Percentiles rank a stretch among this genome's conserved stretches.
These are phyloP conservation scores for Boletus sensibilis DNA, from an alignment of 768 basidiomycete genomes.

Conservation along the genomic window DNA sequence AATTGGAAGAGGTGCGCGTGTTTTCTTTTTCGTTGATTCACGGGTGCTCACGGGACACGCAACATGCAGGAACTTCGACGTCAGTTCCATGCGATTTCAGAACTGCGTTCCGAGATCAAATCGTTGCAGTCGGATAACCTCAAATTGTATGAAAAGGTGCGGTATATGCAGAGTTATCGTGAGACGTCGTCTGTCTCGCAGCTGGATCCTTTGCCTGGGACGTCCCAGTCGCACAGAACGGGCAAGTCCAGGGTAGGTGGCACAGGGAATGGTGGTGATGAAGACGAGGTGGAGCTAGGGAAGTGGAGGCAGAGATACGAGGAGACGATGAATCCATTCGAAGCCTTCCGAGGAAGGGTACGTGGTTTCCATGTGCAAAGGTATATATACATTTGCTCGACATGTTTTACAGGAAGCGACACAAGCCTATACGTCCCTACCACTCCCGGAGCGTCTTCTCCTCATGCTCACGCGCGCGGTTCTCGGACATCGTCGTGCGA, in stretches of 20 bases:
- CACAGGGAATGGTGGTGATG: conserved; percentile 29
- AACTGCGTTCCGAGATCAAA: conserved; percentile 90
- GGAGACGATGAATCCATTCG: conserved; percentile 97
- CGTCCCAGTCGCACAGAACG: conserved; percentile 16
- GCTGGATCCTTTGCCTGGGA: conserved; percentile 62
- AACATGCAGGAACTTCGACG: conserved; percentile 79
- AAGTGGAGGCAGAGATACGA: conserved; percentile 92
- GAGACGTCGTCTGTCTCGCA: conserved; percentile 69
- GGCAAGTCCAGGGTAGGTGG: conserved; percentile 5
- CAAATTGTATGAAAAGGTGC: conserved; percentile 97
- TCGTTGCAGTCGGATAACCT: conserved; percentile 92
- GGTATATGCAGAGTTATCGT: conserved; percentile 96
- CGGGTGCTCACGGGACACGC: not conserved
- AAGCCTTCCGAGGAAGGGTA: conserved; percentile 93
- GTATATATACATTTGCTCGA: not conserved
- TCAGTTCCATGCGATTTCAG: conserved; percentile 92
- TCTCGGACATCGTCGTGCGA: conserved; percentile 85
- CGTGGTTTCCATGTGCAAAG: conserved; percentile 32
- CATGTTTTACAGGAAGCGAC: conserved; percentile 75
- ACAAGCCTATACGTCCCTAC: conserved; percentile 87
- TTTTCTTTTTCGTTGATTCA: not conserved
- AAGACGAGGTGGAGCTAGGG: conserved; percentile 67
- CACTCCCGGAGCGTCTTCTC: conserved; percentile 87
- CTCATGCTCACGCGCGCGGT: conserved; percentile 82
- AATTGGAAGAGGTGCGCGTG: conserved; percentile 81